phyloP scores from a whole-genome alignment of 257 asterid genomes.

The Pogostemon cablin region DNA sequence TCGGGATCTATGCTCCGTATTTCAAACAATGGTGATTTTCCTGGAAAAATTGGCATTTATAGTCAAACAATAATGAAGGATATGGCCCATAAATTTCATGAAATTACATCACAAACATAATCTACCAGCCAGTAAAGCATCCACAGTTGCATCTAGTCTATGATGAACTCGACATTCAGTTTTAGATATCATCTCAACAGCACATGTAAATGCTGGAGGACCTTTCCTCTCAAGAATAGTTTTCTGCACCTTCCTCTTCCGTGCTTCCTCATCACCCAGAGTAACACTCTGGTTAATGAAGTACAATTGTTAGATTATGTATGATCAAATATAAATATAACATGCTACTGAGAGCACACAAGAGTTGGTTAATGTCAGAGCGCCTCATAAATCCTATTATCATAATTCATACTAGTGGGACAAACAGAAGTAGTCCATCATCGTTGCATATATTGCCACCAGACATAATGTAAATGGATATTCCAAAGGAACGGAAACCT shows the following conservation, averaged over 20 bases:
- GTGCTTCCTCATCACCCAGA: conserved; percentile 98
- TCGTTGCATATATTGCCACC: too few species aligned
- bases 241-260: conserved; percentile 97
- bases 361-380: conserved; percentile 2
- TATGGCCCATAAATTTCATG: background rate
- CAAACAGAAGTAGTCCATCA: background rate
- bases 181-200: conserved; percentile 90
- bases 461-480: too few species aligned
- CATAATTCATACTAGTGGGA: background rate
- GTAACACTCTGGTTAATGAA: conserved; percentile 79
- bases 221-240: conserved; percentile 99
- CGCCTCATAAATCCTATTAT: background rate
- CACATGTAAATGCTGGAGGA: conserved; percentile 91
- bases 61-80: conserved; percentile 32
- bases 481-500: background rate
- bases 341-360: background rate
- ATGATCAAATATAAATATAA: conserved; percentile 17
- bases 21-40: conserved; percentile 84
- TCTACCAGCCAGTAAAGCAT: conserved; percentile 85
- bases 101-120: background rate
- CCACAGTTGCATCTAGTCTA: conserved; percentile 87
- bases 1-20: conserved; percentile 59
- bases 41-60: conserved; percentile 41
- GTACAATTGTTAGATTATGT: conserved; percentile 15
- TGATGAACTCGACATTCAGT: conserved; percentile 92